Evolutionary conservation across 2,329 filamentous ascomycete species (phyloP).

Genomic region (Verticillium zaregamsianum): DNA sequence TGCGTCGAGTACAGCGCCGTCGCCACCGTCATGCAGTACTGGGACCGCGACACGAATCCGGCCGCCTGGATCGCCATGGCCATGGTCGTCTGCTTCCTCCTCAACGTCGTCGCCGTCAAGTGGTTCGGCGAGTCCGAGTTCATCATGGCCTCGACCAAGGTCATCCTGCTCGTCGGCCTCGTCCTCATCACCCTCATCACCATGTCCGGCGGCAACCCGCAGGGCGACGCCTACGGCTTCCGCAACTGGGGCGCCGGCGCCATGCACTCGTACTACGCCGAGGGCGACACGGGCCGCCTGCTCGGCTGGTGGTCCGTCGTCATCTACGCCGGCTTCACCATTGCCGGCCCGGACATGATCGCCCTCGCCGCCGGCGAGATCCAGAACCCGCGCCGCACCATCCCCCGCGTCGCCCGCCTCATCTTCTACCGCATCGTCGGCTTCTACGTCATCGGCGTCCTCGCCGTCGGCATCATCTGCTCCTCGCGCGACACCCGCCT

Average conservation of each 20-base stretch:
- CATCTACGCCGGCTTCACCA: constrained; percentile 65
- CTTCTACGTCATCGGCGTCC: constrained; percentile 67
- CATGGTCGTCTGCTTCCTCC: constrained; percentile 37
- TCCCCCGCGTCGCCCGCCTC: constrained; percentile 67
- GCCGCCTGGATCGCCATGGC: constrained; percentile 46
- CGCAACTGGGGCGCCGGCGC: constrained; percentile 43
- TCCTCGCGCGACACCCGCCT: constrained; percentile 54
- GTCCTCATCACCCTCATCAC: constrained; percentile 62
- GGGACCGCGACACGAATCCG: constrained; percentile 35
- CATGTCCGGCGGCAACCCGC: constrained; percentile 65
- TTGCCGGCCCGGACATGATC: constrained; percentile 65
- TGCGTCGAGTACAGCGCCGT: constrained; percentile 41
- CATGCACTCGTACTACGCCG: constrained; percentile 28
- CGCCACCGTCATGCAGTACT: constrained; percentile 40
- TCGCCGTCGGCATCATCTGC: constrained; percentile 55
- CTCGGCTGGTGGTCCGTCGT: constrained; percentile 52
- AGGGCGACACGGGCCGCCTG: constrained; percentile 55
- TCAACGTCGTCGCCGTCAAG: constrained; percentile 44
- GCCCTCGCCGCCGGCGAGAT: constrained; percentile 53
- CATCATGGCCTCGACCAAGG: constrained; percentile 54
- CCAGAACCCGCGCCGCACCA: constrained; percentile 58
- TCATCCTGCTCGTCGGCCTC: constrained; percentile 46
- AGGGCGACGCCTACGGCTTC: constrained; percentile 58
- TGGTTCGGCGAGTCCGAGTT: constrained; percentile 40
- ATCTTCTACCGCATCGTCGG: constrained; percentile 69